Evolutionary conservation across 352 stramenopile species (phyloP), one percentile per base, ranked within the genome.

Genomic region (Phytophthora colocasiae): DNA sequence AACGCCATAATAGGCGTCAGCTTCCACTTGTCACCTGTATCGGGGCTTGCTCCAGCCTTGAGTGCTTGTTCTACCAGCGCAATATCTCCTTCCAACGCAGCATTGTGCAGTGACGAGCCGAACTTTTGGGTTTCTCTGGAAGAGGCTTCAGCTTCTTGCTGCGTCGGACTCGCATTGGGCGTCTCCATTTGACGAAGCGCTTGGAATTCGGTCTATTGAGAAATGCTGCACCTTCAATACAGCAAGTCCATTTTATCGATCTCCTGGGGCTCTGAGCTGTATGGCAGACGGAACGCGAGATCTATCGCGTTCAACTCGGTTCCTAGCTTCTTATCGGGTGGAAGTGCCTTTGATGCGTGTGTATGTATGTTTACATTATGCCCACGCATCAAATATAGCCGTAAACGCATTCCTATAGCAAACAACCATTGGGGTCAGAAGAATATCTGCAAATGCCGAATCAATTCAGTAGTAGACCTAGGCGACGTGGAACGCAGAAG

Each of bases 1-100:
- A 46, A 27, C 41, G 70, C 26, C 68, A 76, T 73, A 22, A 66
- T 48, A 2, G 68, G 58, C 22, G 68, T 76, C 34, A 73, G 38
- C 7, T 19, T 59, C 24, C 47, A 46, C 2, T 66, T 44, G 45
- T 73, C 68, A 15, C 19, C 14, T 27, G 58, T 50, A 51, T 76
- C 63, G 14, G 69, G 63, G 39, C 51, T 41, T 22, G 67, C 55
- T 3, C 50, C 62, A 14, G 19, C 40, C 19, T 68, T 34, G 12
- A 77, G 58, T n/a, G 69, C 32, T 34, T 69, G 45, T 19, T 34
- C 26, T 26, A 64, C 27, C 7, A 73, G 38, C 4, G 43, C 2
- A 4, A 63, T 46, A 19, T 47, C 65, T 12, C 63, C 53, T 4
- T 66, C 32, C 58, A 56, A 67, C 1, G 39, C 54, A 2, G 59